These are phyloP conservation scores for Daldinia bambusicola DNA, from an alignment of 495 filamentous ascomycete species.

Conservation along the genomic window DNA sequence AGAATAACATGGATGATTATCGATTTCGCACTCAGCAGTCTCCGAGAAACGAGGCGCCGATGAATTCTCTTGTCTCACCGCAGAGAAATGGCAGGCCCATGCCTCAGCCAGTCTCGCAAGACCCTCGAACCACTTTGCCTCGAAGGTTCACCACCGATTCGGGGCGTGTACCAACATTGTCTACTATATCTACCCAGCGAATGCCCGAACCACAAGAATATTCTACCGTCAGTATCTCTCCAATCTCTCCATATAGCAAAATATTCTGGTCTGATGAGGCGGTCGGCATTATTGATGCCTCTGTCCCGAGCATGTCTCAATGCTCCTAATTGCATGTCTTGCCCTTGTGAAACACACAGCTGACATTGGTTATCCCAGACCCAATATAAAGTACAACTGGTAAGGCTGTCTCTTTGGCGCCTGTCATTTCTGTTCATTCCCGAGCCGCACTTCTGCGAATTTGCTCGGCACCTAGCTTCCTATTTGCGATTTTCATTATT, in stretches of 20 bases:
- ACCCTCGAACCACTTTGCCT: conserved; percentile 77
- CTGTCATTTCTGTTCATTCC: conserved; percentile 16
- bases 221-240: conserved; percentile 53
- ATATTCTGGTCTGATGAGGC: conserved; percentile 5
- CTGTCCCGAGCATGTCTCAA: conserved; percentile 44
- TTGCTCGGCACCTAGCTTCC: conserved; percentile 2
- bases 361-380: conserved; percentile 54
- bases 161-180: conserved; percentile 84
- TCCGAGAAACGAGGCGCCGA: conserved; percentile 73
- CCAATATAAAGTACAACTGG: conserved; percentile 69
- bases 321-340: conserved; percentile 44
- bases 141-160: conserved; percentile 95
- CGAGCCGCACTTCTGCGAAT: conserved; percentile 23
- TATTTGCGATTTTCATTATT: conserved; percentile 18
- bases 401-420: conserved; percentile 50
- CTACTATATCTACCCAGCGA: conserved; percentile 68
- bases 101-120: conserved; percentile 65
- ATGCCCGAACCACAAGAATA: conserved; percentile 56
- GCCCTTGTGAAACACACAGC: conserved; percentile 45
- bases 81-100: conserved; percentile 71
- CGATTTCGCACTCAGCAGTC: conserved; percentile 81
- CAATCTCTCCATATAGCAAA: conserved; percentile 16
- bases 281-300: conserved; percentile 23
- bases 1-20: conserved; percentile 70
- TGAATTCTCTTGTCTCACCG: conserved; percentile 75